Conservation (phyloP, 345 rosid species). For the Murraya paniculata region DNA sequence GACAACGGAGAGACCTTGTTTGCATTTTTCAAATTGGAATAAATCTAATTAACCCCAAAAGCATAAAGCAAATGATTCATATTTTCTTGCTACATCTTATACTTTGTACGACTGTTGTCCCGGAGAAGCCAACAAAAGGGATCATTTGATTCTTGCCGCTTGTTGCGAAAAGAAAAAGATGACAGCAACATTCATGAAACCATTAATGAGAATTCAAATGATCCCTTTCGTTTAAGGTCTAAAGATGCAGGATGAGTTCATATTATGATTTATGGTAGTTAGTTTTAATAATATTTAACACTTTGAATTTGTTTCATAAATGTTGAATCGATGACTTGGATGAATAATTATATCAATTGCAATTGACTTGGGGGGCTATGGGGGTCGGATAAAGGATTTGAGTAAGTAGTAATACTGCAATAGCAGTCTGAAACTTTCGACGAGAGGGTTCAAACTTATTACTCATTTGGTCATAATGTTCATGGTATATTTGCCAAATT, state of each 20-base stretch:
- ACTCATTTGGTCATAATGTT: no score
- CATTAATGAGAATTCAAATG: background rate
- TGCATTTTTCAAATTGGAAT: background rate
- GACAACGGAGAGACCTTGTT: background rate
- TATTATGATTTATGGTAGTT: background rate
- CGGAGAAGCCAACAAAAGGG: background rate
- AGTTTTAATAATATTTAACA: background rate
- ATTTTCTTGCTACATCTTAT: background rate
- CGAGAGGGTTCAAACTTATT: no score
- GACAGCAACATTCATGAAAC: background rate
- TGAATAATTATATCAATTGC: no score
- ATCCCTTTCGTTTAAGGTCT: background rate
- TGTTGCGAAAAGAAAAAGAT: slow-evolving; percentile 1
- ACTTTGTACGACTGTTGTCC: background rate
- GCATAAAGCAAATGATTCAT: background rate
- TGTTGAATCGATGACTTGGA: background rate
- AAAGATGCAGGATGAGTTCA: background rate
- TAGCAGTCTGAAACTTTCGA: no score
- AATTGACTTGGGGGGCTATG: no score
- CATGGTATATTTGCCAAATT: no score
- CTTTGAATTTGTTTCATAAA: background rate
- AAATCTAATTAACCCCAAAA: background rate
- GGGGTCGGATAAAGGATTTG: no score
- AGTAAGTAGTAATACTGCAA: no score
- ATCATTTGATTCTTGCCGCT: background rate